Evolutionary conservation across 2,329 filamentous ascomycete species (phyloP).

Genomic region (Fusarium hainanense): DNA sequence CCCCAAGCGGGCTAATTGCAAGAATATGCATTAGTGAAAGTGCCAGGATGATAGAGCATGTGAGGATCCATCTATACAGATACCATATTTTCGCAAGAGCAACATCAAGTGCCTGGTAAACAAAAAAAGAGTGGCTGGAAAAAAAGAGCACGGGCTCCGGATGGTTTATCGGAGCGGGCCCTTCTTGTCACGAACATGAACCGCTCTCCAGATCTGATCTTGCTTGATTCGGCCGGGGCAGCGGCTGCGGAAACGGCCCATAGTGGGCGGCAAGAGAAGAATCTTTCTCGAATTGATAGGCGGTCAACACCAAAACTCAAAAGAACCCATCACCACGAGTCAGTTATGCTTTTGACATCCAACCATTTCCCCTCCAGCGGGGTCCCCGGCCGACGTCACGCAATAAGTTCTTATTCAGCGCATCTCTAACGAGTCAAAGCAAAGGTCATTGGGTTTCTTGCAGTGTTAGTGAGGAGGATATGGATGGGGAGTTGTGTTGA

Average conservation of each 20-base stretch:
- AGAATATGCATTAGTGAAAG: slow-evolving; percentile 1
- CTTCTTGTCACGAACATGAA: slow-evolving; percentile 25
- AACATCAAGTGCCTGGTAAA: slow-evolving; percentile 4
- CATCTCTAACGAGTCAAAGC: slow-evolving; percentile 12
- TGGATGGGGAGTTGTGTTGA: slow-evolving; percentile 1
- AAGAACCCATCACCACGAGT: slow-evolving; percentile 16
- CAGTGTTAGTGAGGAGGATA: neutral
- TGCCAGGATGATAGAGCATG: slow-evolving; percentile 11
- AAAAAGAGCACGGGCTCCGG: slow-evolving; percentile 7
- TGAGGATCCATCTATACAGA: slow-evolving; percentile 12
- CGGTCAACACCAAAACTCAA: neutral
- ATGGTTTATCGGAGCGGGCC: slow-evolving; percentile 33
- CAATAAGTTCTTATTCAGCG: neutral
- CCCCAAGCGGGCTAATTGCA: slow-evolving; percentile 18
- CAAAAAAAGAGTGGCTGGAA: slow-evolving; percentile 23
- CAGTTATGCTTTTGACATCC: slow-evolving; percentile 11
- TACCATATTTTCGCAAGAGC: neutral
- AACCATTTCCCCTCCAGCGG: slow-evolving; percentile 15
- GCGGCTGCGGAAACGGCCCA: neutral
- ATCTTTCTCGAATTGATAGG: neutral
- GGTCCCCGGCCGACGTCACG: slow-evolving; percentile 4
- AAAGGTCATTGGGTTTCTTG: neutral
- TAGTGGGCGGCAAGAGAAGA: neutral
- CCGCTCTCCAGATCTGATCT: slow-evolving; percentile 10
- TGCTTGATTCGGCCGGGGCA: slow-evolving; percentile 21